Base-by-base conservation (phyloP, 345 rosid genomes). In the Hirschfeldia incana region DNA sequence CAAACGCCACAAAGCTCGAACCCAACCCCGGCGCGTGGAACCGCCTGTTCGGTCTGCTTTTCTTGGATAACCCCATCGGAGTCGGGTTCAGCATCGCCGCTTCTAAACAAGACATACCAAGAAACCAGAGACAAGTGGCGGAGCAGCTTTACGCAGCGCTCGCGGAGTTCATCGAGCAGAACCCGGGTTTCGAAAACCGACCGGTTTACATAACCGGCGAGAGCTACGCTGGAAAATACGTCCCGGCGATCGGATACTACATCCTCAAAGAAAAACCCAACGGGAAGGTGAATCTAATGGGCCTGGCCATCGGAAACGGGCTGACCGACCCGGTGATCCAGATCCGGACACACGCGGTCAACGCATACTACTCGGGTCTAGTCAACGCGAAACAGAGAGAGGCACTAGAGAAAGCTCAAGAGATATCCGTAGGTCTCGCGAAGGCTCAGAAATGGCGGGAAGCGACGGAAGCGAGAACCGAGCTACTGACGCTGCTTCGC, bases 51-150 rank as follows among this genome's bases (percentile, higher is more conserved):
- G 97, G 97, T 64, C 82, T 92, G 55, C 79, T 92, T 59, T 92
- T 94, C 34, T 75, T 92, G 26, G 97, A 94, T 75, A 92, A 85
- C 72, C 98, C 98, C 0, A 91, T 92, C 12, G 98, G 97, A 69
- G 81, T 82, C 0, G 98, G 97, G 15, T 87, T 94, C 78, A 94
- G 97, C 76, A 61, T 92, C 30, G 97, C 97, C 0, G 84, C 91
- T 16, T 77, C 84, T 0, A 71, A 83, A 2, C 72, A 82, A 32
- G 92, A 90, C 66, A 88, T 90, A 39, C 97, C 97, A 0, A 83
- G 53, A 53, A 85, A 89, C 69, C 97, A 92, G 65, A n/a, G 8
- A 3, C 60, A 85, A 2, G 88, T 89, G 3, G 92, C 94, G 0
- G 76, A 88, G 78, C 97, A 93, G 68, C 88, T 93, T 0, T 91